Percentiles rank a stretch among this genome's conserved stretches.
phyloP scores from a whole-genome alignment of 225 moss, liverwort and hornwort species.

The Straminergon stramineum region DNA sequence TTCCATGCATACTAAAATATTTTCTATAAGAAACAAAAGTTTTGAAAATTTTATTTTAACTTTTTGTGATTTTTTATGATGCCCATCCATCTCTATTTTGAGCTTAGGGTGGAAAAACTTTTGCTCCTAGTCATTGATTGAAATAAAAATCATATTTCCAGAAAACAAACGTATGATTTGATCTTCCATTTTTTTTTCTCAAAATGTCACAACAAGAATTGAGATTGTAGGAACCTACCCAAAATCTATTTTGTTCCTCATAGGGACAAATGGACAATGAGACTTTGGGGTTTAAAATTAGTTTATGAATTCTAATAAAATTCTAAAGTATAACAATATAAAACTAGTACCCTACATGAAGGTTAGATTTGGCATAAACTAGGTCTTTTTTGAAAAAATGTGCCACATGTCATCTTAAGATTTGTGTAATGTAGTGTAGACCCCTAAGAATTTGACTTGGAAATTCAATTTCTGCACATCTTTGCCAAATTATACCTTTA shows the following conservation, averaged over 20 bases:
- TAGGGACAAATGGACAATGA: neutral
- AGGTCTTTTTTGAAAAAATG: no score
- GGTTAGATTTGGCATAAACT: no score
- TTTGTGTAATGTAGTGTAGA: no score
- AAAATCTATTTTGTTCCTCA: neutral
- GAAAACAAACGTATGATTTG: neutral
- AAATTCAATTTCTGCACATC: no score
- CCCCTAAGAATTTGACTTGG: no score
- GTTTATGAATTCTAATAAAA: neutral
- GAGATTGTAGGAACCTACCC: neutral
- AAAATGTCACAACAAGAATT: neutral
- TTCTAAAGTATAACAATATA: neutral
- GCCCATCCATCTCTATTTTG: rapidly evolving
- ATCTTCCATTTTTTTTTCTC: no score
- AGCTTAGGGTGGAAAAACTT: no score
- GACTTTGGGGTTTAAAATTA: neutral
- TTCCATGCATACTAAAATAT: neutral
- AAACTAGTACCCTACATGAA: no score
- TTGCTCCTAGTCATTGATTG: rapidly evolving
- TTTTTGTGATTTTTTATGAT: neutral
- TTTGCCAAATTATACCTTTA: no score
- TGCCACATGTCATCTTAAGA: no score
- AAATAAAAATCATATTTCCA: neutral
- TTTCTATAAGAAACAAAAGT: neutral
- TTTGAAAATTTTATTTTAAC: no score